Evolutionary conservation across 148 eudicot genomes (phyloP).

Genomic region (Dianthus caryophyllus): DNA sequence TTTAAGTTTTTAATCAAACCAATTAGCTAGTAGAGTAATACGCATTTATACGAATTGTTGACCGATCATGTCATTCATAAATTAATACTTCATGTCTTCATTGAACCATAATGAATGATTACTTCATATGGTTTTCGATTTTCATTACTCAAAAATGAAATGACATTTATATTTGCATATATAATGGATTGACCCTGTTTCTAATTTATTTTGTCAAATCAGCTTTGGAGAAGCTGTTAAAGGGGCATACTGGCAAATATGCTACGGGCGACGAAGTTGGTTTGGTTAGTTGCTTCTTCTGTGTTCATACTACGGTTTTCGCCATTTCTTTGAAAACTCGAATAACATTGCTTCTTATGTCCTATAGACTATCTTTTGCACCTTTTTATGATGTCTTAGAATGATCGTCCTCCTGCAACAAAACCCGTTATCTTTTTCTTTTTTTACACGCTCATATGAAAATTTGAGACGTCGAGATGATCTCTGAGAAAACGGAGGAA

Average conservation of each 20-base stretch:
- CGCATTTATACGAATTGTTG: too few species aligned
- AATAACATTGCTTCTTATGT: background rate
- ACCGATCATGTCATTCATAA: too few species aligned
- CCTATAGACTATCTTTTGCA: background rate
- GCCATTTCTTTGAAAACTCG: background rate
- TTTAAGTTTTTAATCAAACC: too few species aligned
- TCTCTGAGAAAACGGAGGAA: background rate
- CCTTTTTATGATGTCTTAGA: background rate
- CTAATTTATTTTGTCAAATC: constrained; percentile 22
- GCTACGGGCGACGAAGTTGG: constrained; percentile 89
- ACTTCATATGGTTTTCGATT: background rate
- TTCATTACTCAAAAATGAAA: background rate
- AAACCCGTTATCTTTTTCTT: background rate
- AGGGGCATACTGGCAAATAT: constrained; percentile 68
- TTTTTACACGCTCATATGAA: background rate
- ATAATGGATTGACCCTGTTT: background rate
- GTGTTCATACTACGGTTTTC: background rate
- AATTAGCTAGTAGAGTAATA: too few species aligned
- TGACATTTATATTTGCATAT: background rate
- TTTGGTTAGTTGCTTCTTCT: constrained; percentile 43
- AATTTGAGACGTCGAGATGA: background rate
- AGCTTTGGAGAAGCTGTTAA: constrained; percentile 77
- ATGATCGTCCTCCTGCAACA: background rate
- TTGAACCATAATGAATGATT: background rate
- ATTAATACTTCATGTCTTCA: background rate